Evolutionary conservation across 768 basidiomycete species (phyloP).

Genomic region (Daedalea quercina): DNA sequence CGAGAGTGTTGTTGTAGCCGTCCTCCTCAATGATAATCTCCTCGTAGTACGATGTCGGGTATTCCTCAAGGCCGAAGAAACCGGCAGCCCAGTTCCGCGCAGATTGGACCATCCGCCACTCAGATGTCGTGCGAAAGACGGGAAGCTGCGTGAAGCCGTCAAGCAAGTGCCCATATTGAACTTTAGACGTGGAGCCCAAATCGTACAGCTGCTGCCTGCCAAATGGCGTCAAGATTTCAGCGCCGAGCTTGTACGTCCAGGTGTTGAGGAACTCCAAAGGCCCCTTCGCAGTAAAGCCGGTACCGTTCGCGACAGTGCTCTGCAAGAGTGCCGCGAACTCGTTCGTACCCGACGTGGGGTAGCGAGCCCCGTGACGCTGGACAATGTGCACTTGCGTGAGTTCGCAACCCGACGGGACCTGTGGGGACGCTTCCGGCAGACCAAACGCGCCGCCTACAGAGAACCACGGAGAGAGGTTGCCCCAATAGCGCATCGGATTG

Average conservation of each 20-base stretch:
- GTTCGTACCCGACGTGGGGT: slow-evolving; percentile 28
- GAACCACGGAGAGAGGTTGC: slow-evolving; percentile 44
- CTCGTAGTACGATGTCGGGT: slow-evolving; percentile 36
- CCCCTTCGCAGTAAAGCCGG: slow-evolving; percentile 28
- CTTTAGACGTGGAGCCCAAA: slow-evolving; percentile 36
- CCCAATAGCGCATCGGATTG: slow-evolving; percentile 39
- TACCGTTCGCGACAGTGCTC: slow-evolving; percentile 16
- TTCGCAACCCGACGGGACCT: slow-evolving; percentile 40
- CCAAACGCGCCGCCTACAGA: slow-evolving; percentile 40
- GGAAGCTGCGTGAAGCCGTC: slow-evolving; percentile 35
- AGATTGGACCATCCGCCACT: slow-evolving; percentile 33
- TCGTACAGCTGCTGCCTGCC: slow-evolving; percentile 37
- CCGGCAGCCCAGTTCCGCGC: slow-evolving; percentile 44
- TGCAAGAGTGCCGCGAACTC: slow-evolving; percentile 21
- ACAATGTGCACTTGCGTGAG: slow-evolving; percentile 38
- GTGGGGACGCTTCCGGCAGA: slow-evolving; percentile 38
- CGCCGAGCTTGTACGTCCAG: slow-evolving; percentile 41
- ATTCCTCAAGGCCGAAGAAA: slow-evolving; percentile 40
- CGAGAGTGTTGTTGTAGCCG: slow-evolving; percentile 42
- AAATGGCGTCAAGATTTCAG: slow-evolving; percentile 41
- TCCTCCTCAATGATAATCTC: slow-evolving; percentile 38
- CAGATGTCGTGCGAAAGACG: slow-evolving; percentile 43
- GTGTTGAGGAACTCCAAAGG: slow-evolving; percentile 35
- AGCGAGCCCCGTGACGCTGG: slow-evolving; percentile 38
- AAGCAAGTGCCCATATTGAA: slow-evolving; percentile 41